A percentile compares a stretch with the other conserved stretches of the same genome.
phyloP scores from a whole-genome alignment of 768 basidiomycete genomes.

The Suillus occidentalis region DNA sequence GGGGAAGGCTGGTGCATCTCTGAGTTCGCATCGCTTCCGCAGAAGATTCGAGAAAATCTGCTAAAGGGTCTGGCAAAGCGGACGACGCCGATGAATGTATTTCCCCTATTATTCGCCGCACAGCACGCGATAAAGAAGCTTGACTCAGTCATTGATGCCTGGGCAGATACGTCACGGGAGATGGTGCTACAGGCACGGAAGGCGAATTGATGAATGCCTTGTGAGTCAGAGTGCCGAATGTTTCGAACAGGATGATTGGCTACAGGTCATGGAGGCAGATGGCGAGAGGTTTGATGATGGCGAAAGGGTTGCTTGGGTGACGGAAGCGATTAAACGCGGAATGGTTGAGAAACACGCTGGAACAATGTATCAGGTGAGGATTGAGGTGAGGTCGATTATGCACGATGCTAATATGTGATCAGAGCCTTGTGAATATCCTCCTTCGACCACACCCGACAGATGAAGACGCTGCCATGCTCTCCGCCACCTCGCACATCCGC shows the following conservation, averaged over 20 bases:
- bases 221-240: slow-evolving; percentile 59
- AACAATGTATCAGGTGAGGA: slow-evolving; percentile 71
- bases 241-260: slow-evolving; percentile 70
- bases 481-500: slow-evolving; percentile 68
- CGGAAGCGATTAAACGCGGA: slow-evolving; percentile 63
- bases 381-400: background rate
- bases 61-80: slow-evolving; percentile 73
- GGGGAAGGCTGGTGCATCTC: slow-evolving; percentile 86
- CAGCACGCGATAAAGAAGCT: slow-evolving; percentile 60
- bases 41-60: slow-evolving; percentile 63
- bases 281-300: slow-evolving; percentile 74
- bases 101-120: slow-evolving; percentile 67
- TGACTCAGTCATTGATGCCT: slow-evolving; percentile 54
- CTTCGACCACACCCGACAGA: slow-evolving; percentile 66
- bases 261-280: slow-evolving; percentile 70
- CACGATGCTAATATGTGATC: slow-evolving; percentile 12
- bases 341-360: slow-evolving; percentile 65
- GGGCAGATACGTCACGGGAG: slow-evolving; percentile 42
- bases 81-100: slow-evolving; percentile 65
- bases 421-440: slow-evolving; percentile 77
- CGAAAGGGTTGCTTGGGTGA: slow-evolving; percentile 76
- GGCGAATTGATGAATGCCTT: slow-evolving; percentile 60
- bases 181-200: slow-evolving; percentile 67
- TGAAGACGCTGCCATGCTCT: slow-evolving; percentile 58
- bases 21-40: slow-evolving; percentile 74